Conservation (phyloP, 805 yeast species). For the Cyberlindnera meyerae region DNA sequence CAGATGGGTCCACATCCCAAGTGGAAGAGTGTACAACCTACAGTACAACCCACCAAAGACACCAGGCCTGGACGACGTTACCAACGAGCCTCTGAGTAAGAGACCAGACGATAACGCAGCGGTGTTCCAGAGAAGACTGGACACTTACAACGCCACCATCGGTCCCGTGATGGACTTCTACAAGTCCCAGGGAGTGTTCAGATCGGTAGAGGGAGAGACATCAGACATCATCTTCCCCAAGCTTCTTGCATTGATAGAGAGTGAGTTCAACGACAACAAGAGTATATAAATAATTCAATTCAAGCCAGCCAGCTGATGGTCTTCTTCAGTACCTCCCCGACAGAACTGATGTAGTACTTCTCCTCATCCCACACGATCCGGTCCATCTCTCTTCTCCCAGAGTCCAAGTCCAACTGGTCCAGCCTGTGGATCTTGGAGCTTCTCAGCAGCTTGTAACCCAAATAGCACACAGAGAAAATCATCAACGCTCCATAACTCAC, state of each 20-base stretch:
- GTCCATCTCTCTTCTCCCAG: conserved; percentile 82
- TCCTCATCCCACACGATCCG: conserved; percentile 79
- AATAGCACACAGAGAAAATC: conserved; percentile 45
- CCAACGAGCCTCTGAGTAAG: conserved; percentile 81
- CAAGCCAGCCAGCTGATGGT: conserved; percentile 30
- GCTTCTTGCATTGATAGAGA: conserved; percentile 37
- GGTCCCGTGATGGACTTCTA: conserved; percentile 67
- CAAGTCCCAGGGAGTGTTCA: conserved; percentile 40
- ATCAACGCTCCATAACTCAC: conserved; percentile 61
- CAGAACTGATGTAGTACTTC: conserved; percentile 31
- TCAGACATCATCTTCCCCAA: conserved; percentile 83
- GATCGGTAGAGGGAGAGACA: conserved; percentile 66
- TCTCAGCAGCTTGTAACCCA: conserved; percentile 51
- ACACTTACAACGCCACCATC: conserved; percentile 52
- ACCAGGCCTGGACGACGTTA: conserved; percentile 77
- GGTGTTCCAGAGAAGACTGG: conserved; percentile 64
- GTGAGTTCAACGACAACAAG: no score
- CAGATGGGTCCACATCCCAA: conserved; percentile 76
- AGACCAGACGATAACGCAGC: conserved; percentile 80
- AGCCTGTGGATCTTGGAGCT: conserved; percentile 63
- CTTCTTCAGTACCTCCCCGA: conserved; percentile 26
- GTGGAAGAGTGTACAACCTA: conserved; percentile 83
- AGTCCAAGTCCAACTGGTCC: conserved; percentile 74
- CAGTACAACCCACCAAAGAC: conserved; percentile 86
- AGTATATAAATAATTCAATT: not conserved